These are phyloP conservation scores for Saksenaea oblongispora DNA, from an alignment of 371 early-diverging fungal genomes.

Conservation along the genomic window DNA sequence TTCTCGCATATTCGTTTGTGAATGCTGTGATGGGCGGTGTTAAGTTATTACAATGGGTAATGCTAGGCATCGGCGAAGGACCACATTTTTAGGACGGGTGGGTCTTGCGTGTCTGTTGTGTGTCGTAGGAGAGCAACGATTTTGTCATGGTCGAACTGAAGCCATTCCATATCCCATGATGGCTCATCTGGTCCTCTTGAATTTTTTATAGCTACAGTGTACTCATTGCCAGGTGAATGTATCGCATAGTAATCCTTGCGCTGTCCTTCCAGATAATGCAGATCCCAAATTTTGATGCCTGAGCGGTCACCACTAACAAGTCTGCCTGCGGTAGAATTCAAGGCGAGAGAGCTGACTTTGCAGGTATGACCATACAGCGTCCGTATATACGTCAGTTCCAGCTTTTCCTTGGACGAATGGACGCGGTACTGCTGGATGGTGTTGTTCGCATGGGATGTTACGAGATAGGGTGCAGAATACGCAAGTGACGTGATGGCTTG, in stretches of 20 bases:
- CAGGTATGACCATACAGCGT: conserved; percentile 53
- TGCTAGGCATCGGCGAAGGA: not conserved
- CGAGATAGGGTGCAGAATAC: conserved; percentile 41
- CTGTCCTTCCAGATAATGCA: conserved; percentile 10
- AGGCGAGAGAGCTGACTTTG: conserved; percentile 37
- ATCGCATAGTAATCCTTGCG: conserved; percentile 4
- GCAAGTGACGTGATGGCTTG: conserved; percentile 32
- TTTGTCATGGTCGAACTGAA: conserved; percentile 39
- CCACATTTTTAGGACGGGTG: not conserved
- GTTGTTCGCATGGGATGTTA: conserved; percentile 53
- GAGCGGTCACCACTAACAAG: conserved; percentile 46
- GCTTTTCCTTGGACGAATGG: not conserved
- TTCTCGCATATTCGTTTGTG: not conserved
- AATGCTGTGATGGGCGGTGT: not conserved
- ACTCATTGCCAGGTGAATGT: conserved; percentile 8
- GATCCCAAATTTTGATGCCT: conserved; percentile 48
- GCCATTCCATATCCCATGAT: conserved; percentile 15
- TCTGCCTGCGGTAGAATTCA: conserved; percentile 26
- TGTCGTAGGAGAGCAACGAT: conserved; percentile 29
- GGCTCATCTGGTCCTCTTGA: conserved; percentile 17
- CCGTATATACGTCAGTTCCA: conserved; percentile 31
- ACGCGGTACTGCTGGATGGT: conserved; percentile 51
- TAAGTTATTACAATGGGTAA: too few relatives aligned
- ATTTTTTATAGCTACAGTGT: conserved; percentile 13
- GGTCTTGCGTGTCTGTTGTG: not conserved